These are phyloP conservation scores for Leishmania lainsoni DNA, from an alignment of 208 protist species.

Conservation along the genomic window DNA sequence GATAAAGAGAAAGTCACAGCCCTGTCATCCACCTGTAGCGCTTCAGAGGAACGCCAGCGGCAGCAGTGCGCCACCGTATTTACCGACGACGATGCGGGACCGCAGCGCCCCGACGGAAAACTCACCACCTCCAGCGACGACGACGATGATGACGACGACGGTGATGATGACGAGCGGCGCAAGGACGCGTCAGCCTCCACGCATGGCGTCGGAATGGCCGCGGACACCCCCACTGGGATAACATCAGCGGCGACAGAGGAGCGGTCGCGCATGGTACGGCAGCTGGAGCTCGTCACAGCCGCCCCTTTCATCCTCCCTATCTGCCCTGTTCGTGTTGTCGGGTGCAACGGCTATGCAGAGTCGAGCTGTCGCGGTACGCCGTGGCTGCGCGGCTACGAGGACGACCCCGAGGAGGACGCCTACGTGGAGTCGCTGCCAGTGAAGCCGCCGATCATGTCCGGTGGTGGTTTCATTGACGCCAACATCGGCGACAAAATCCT, in stretches of 20 bases:
- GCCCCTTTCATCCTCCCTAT: constrained; percentile 46
- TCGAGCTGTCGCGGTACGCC: constrained; percentile 50
- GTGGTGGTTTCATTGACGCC: constrained; percentile 45
- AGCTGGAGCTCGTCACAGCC: constrained; percentile 31
- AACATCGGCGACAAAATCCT: constrained; percentile 52
- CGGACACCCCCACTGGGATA: constrained; percentile 6
- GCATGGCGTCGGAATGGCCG: neutral
- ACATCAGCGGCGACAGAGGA: constrained; percentile 6
- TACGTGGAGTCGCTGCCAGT: constrained; percentile 50
- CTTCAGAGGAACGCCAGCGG: neutral
- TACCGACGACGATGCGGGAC: neutral
- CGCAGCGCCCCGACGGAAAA: neutral
- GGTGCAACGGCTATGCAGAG: constrained; percentile 43
- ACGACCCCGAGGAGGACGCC: constrained; percentile 52
- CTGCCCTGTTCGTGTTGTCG: constrained; percentile 54
- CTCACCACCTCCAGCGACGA: constrained; percentile 4
- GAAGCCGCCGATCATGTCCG: constrained; percentile 49
- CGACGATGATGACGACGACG: constrained; percentile 10
- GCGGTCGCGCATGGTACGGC: constrained; percentile 25
- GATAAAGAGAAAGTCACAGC: constrained; percentile 15
- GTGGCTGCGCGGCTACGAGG: constrained; percentile 57
- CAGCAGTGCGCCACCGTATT: constrained; percentile 10
- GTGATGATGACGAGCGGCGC: neutral
- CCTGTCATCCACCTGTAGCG: constrained; percentile 3
- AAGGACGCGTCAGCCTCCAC: neutral